phyloP scores from a whole-genome alignment of 495 filamentous ascomycete species.

The Paragyromitra xinjiangensis region DNA sequence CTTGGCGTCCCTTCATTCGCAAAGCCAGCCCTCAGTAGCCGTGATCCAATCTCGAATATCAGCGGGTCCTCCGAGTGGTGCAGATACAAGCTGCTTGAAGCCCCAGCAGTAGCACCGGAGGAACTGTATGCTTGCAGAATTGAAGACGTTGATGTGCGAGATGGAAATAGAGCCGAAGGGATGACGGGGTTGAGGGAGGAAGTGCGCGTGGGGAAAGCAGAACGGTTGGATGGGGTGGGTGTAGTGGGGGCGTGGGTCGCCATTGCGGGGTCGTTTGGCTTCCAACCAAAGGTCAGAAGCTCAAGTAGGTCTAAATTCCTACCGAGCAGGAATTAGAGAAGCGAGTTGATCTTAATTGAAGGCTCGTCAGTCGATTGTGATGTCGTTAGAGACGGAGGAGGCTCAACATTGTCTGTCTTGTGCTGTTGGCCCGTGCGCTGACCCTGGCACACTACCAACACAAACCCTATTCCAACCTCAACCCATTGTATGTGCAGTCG shows the following conservation, averaged over 20 bases:
- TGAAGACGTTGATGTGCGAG: conserved; percentile 32
- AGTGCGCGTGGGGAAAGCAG: conserved; percentile 31
- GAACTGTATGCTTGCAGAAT: conserved; percentile 22
- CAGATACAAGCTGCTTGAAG: conserved; percentile 76
- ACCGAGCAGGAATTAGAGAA: background rate
- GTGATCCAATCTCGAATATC: conserved; percentile 81
- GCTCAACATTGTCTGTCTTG: background rate
- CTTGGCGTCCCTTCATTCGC: conserved; percentile 79
- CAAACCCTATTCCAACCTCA: conserved; percentile 4
- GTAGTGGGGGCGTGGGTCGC: conserved; percentile 20
- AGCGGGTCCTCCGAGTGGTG: conserved; percentile 85
- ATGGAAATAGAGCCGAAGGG: conserved; percentile 25
- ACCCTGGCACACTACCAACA: background rate
- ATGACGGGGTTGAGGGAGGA: conserved; percentile 44
- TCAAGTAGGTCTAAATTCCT: background rate
- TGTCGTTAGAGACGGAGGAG: background rate
- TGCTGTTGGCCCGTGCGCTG: conserved; percentile 1
- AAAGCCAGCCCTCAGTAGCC: conserved; percentile 83
- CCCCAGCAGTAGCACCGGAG: conserved; percentile 53
- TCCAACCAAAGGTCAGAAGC: background rate
- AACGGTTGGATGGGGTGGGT: conserved; percentile 16
- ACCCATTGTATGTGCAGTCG: background rate
- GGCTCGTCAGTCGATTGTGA: background rate
- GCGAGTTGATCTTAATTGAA: background rate
- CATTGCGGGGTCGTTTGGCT: conserved; percentile 10